Evolutionary conservation across 768 basidiomycete species (phyloP), one percentile per base, ranked within the genome.

Genomic region (Mycena galopus): DNA sequence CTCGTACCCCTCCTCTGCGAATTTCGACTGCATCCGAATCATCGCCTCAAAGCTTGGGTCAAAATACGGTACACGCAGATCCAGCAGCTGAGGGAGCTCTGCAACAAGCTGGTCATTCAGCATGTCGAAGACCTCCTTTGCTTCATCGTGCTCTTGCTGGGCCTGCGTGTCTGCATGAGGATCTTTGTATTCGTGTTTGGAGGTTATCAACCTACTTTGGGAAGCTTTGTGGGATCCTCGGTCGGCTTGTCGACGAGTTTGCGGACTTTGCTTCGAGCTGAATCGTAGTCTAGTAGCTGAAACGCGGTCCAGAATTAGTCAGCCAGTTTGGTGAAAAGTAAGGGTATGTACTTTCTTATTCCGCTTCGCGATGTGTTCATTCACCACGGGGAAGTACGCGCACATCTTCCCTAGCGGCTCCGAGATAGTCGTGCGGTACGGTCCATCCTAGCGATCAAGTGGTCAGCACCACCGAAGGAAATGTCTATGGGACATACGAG

Each of bases 21-120:
- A 99, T 79, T 97, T 96, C 79, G 94, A 91, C 79, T 99, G 98
- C 91, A 98, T 95, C 33, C 98, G 90, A 74, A 96, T 96, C 97
- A 99, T 99, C 56, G 97, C 95, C 83, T 99, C 98, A 80, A 99
- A 99, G 76, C 94, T 96, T 6, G 98, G 98, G 81, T 99, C 98
- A 74, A 99, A 97, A 87, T 95, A 99, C 0, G 98, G 98, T 29
- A 99, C 94, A 44, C 98, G 94, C 23, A 98, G 90, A 78, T 98
- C 97, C 60, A 99, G 89, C 50, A 99, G 85, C 76, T 97, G 92
- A 0, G 98, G 98, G 19, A 99, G 87, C 77, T 99, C 98, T 30
- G 87, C 83, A 75, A 97, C 93, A 77, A 99, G 91, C 77, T 98
- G 96, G 47, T 94, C 91, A 80, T 99, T 99, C 75, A 99, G 88